Evolutionary conservation across 2,329 filamentous ascomycete species (phyloP).

Genomic region (Sporothrix globosa): DNA sequence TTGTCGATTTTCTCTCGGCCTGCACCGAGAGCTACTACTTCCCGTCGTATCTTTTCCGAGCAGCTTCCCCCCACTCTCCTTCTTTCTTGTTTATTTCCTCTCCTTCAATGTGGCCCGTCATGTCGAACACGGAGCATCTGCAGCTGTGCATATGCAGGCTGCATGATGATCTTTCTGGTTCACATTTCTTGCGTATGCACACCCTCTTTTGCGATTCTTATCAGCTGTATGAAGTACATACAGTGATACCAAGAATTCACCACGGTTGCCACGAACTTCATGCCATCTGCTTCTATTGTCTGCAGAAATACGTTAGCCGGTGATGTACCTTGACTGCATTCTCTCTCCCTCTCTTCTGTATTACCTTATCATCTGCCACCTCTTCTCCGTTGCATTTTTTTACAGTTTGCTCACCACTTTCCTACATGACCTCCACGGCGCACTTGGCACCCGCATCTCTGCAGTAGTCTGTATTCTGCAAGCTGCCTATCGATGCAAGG

Average conservation of each 20-base stretch:
- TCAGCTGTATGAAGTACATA: constrained; percentile 12
- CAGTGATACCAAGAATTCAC: neutral
- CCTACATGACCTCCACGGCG: constrained; percentile 6
- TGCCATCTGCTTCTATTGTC: neutral
- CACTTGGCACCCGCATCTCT: constrained; percentile 6
- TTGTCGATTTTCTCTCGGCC: neutral
- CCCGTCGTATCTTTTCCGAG: neutral
- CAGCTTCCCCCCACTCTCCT: constrained; percentile 1
- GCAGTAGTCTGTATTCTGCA: neutral
- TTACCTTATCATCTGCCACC: neutral
- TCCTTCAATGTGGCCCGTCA: neutral
- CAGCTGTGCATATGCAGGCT: constrained; percentile 13
- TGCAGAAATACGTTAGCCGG: neutral
- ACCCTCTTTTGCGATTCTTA: neutral
- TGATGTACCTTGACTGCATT: neutral
- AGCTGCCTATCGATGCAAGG: neutral
- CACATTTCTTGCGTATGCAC: neutral
- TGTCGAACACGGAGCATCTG: neutral
- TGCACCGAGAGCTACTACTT: neutral
- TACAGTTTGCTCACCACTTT: neutral
- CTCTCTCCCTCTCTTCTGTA: too few relatives aligned
- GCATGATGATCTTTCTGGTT: constrained; percentile 3
- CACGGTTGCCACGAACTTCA: neutral
- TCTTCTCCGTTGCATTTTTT: neutral
- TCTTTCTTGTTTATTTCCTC: neutral